Base-by-base conservation (phyloP, 2,329 filamentous ascomycete genomes). In the Hirsutella thompsonii region DNA sequence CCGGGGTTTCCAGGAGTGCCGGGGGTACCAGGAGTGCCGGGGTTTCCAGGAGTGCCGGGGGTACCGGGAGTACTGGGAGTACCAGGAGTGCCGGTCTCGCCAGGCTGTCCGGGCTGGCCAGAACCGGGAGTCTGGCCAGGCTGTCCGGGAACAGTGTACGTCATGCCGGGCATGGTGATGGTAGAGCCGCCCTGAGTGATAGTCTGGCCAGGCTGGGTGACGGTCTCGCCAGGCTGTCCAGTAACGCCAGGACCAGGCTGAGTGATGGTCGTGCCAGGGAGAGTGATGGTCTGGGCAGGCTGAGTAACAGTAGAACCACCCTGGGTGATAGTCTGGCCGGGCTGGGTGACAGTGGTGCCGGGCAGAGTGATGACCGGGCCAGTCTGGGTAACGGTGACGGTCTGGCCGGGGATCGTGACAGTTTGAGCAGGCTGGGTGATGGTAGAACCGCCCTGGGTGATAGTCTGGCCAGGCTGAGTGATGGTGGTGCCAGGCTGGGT, bases 281-380 rank as follows among this genome's bases (percentile, higher is more conserved):
- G 32, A 34, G 32, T 34, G 18, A 34, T 19, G 14, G 32, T 34
- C 14, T 34, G 14, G 14, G 32, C 32, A 34, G 32, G 32, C 32
- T 34, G 32, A 14, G 32, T 34, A 14, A 34, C 32, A 19, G 32
- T 34, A 19, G 32, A 16, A 14, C 32, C 32, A 14, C 14, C 14
- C 32, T 23, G 36, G 11, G 23, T 26, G 20, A 37, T 20, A 9
- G 36, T 47, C 20, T 44, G 36, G 34, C 42, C 44, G 21, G 49
- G 46, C 23, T 26, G 23, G 11, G 16, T 37, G 35, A 19, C 16
- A 9, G 20, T 20, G 6, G 23, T 26, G 23, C 6, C 23, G 23
- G 23, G 23, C 23, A 26, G 23, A 11, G 23, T 26, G 23, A 26
- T 26, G n/a, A 19, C n/a, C 6, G 32, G 14, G 32, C 32, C 32